Base-by-base conservation (phyloP, 2,329 filamentous ascomycete genomes). In the Botryotinia globosa region DNA sequence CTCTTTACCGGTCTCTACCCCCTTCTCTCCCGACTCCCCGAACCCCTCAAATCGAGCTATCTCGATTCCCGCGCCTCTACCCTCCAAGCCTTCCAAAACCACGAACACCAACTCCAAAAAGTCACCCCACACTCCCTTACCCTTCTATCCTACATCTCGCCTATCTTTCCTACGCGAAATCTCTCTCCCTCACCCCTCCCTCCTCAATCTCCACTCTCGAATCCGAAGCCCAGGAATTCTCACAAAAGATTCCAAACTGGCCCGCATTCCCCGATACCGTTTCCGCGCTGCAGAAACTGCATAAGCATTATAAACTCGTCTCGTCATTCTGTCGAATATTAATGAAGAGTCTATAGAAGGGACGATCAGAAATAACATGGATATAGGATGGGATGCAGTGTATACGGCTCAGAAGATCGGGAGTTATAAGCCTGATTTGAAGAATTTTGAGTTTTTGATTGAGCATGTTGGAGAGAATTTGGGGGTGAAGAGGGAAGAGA, bases 351-450 rank as follows among this genome's bases (percentile, higher is more conserved):
- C 63, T 12, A 51, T 51, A 51, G 29, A 25, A 7, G 22, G 14
- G 9, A 51, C 64, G 8, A 54, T 34, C 5, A 29, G 34, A 7
- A 37, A 61, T 32, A 12, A 34, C 1, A 76, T 83, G 54, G 84
- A 83, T 1, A 82, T 86, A 44, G 75, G 83, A 1, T 85, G 93
- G 78, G 89, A 91, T 76, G 83, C 87, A 2, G 81, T 92, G 48
- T 85, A 91, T 77, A 92, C 90, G 0, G 91, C 91, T 0, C 84
- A 93, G 79, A 88, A 92, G 44, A 87, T 93, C 29, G 90, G 91
- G 0, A 86, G 84, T 29, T 94, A 93, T 79, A 94, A 93, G 81
- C 91, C 92, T 0, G 85, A 89, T 75, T 77, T 83, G 56, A 82
- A 82, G 64, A 92, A 93, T 75, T 94, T 94, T 73, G 85, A 88